A percentile compares a stretch with the other conserved stretches of the same genome.
phyloP scores from a whole-genome alignment of 179 eudicot genomes.

The Actinidia chinensis region DNA sequence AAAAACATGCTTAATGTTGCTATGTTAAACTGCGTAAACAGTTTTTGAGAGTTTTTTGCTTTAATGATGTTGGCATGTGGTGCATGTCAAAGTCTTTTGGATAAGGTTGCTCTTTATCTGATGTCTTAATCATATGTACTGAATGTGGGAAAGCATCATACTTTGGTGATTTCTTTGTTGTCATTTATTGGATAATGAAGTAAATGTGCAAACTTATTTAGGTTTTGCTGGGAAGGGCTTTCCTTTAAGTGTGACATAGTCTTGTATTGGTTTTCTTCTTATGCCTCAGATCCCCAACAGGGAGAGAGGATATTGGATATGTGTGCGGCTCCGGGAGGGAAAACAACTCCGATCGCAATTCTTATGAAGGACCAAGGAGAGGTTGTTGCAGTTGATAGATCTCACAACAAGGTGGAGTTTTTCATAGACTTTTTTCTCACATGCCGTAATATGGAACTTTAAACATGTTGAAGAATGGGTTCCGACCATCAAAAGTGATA shows the following conservation, averaged over 20 bases:
- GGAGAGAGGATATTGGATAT: slow-evolving; percentile 86
- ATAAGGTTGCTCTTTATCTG: neutral
- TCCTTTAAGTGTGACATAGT: neutral
- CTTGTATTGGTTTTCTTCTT: neutral
- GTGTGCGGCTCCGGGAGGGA: slow-evolving; percentile 99
- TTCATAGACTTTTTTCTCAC: slow-evolving; percentile 12
- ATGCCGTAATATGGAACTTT: too few species aligned
- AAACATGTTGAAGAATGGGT: too few species aligned
- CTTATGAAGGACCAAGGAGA: slow-evolving; percentile 91
- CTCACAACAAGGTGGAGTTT: slow-evolving; percentile 82
- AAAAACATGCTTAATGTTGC: neutral
- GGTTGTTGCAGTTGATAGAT: slow-evolving; percentile 85
- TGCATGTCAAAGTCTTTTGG: neutral
- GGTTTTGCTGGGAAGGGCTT: neutral
- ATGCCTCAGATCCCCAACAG: slow-evolving; percentile 62
- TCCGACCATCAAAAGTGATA: too few species aligned
- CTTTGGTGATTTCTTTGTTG: neutral
- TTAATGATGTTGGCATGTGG: slow-evolving; percentile 9
- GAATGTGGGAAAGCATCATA: neutral
- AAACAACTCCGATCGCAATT: slow-evolving; percentile 92
- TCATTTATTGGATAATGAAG: slow-evolving; percentile 2
- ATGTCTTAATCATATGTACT: neutral
- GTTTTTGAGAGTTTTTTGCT: neutral
- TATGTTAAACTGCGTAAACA: neutral
- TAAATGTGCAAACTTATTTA: neutral